These are phyloP conservation scores for Russula sp. DNA, from an alignment of 768 basidiomycete species.

Conservation along the genomic window DNA sequence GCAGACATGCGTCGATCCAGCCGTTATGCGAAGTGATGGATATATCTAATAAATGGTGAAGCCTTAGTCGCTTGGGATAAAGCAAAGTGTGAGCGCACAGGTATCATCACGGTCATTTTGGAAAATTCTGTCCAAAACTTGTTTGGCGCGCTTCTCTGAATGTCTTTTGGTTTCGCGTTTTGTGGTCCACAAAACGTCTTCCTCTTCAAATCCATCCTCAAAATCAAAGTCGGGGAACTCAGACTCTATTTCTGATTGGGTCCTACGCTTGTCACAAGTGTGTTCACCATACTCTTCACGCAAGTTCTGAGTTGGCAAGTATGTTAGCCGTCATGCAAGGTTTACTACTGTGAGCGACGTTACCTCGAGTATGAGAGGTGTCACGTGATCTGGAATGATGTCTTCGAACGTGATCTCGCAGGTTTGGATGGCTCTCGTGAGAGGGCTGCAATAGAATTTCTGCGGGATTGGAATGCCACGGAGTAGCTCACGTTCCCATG, in stretches of 20 bases:
- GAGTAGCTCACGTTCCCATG: constrained; percentile 16
- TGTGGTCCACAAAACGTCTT: constrained; percentile 14
- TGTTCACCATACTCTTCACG: constrained; percentile 18
- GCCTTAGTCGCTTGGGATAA: background rate
- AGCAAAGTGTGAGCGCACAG: constrained; percentile 7
- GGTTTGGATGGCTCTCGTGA: constrained; percentile 18
- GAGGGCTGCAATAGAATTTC: constrained; percentile 17
- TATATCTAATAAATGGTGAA: constrained; percentile 7
- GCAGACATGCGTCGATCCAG: constrained; percentile 12
- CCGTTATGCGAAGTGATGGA: constrained; percentile 20
- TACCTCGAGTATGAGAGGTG: constrained; percentile 21
- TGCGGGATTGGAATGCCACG: constrained; percentile 14
- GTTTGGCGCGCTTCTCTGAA: constrained; percentile 13
- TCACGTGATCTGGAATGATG: constrained; percentile 4
- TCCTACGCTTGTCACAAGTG: constrained; percentile 19
- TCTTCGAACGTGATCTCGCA: constrained; percentile 17
- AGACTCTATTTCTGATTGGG: constrained; percentile 9
- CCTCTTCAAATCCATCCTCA: constrained; percentile 21
- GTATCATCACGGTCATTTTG: constrained; percentile 8
- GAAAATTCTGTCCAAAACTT: constrained; percentile 18
- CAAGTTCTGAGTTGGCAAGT: constrained; percentile 6
- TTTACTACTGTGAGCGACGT: background rate
- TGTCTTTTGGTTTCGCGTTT: constrained; percentile 8
- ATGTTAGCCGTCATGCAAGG: background rate
- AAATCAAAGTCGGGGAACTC: constrained; percentile 18